Conservation (phyloP, 139 green algal genomes). For the Closterium sp. region DNA sequence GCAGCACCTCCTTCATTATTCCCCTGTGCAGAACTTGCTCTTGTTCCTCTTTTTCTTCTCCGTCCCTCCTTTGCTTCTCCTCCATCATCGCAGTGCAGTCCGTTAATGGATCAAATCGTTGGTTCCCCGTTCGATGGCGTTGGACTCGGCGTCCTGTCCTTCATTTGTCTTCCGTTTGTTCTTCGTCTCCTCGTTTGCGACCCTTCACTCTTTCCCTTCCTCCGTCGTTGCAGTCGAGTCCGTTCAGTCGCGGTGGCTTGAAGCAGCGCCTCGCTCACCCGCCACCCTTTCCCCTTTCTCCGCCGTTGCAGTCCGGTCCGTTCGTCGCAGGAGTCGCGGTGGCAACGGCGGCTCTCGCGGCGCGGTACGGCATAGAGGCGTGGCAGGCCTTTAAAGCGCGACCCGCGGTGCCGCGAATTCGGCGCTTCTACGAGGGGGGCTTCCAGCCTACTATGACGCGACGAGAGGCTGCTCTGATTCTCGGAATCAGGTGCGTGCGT, state of each 20-base stretch:
- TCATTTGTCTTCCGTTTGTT: neutral
- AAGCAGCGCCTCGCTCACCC: too few species aligned
- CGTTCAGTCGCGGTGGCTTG: too few species aligned
- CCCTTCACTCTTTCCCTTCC: neutral
- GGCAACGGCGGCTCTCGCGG: constrained; percentile 80
- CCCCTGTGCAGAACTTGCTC: too few species aligned
- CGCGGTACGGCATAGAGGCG: constrained; percentile 67
- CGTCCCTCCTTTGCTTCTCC: neutral
- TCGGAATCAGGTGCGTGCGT: constrained; percentile 70
- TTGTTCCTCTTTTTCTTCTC: too few species aligned
- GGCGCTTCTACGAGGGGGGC: constrained; percentile 69
- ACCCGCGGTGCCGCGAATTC: constrained; percentile 55
- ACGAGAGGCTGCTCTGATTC: constrained; percentile 88
- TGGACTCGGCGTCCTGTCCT: neutral
- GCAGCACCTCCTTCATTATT: too few species aligned
- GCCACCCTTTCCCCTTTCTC: neutral
- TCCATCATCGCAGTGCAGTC: neutral
- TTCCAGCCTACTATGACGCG: constrained; percentile 91
- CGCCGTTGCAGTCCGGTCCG: constrained; percentile 58
- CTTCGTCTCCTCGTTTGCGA: neutral
- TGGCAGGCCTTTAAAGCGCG: constrained; percentile 67
- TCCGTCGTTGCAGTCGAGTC: too few species aligned
- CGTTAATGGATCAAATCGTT: neutral
- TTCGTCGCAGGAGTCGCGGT: constrained; percentile 79
- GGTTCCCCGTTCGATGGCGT: too few species aligned